Percentiles rank a stretch among this genome's conserved stretches.
phyloP scores from a whole-genome alignment of 768 basidiomycete genomes.

The Sporobolomyces phaffii region DNA sequence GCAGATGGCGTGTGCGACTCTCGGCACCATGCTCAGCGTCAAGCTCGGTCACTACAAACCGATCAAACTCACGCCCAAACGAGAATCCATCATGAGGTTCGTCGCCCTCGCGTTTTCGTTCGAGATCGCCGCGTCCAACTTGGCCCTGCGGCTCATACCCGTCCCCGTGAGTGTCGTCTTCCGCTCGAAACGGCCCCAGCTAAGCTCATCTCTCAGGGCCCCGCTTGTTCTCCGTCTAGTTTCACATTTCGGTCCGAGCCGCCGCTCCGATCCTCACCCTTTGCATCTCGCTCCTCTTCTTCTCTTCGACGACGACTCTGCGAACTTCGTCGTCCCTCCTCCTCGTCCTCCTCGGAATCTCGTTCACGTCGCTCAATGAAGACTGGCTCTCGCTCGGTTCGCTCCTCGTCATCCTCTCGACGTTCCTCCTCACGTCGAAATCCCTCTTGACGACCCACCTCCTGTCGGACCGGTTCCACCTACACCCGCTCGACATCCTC shows the following conservation, averaged over 20 bases:
- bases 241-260: slow-evolving; percentile 35
- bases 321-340: slow-evolving; percentile 25
- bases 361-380: slow-evolving; percentile 30
- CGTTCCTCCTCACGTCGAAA: slow-evolving; percentile 31
- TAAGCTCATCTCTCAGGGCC: not conserved
- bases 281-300: slow-evolving; percentile 27
- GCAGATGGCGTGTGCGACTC: slow-evolving; percentile 24
- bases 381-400: slow-evolving; percentile 19
- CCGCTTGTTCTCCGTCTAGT: not conserved
- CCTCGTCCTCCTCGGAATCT: slow-evolving; percentile 32
- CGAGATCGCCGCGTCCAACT: slow-evolving; percentile 25
- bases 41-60: slow-evolving; percentile 23
- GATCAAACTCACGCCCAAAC: slow-evolving; percentile 8
- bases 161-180: slow-evolving; percentile 15
- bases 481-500: slow-evolving; percentile 32
- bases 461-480: slow-evolving; percentile 15
- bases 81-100: slow-evolving; percentile 9
- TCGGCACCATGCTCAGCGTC: slow-evolving; percentile 30
- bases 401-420: slow-evolving; percentile 18
- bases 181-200: no score
- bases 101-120: slow-evolving; percentile 24
- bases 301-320: slow-evolving; percentile 12
- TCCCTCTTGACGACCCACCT: slow-evolving; percentile 28
- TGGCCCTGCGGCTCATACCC: slow-evolving; percentile 25
- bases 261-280: slow-evolving; percentile 34